A percentile compares a stretch with the other conserved stretches of the same genome.
Conservation (phyloP, 73 alveolate species). For the Effrenium voratum region DNA sequence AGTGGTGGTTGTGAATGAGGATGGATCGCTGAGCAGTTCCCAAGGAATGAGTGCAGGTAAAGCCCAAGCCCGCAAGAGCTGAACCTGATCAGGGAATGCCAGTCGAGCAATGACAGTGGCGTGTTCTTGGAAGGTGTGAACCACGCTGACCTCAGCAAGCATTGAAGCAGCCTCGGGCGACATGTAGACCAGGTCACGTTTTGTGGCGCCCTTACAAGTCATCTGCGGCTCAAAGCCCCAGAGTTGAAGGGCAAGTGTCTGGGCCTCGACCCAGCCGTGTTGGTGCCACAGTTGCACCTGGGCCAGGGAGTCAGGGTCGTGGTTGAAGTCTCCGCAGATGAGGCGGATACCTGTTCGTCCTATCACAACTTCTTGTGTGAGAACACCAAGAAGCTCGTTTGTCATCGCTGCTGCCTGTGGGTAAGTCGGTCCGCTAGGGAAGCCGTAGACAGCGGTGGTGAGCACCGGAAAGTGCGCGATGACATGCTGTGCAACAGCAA, state of each 20-base stretch:
- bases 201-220: constrained; percentile 28
- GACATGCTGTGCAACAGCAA: background rate
- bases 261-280: background rate
- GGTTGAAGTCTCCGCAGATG: constrained; percentile 18
- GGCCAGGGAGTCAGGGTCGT: background rate
- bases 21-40: background rate
- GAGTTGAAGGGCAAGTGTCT: background rate
- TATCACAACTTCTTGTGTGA: background rate
- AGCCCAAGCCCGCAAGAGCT: background rate
- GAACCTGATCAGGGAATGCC: background rate
- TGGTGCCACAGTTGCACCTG: background rate
- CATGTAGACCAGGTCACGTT: background rate
- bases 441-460: background rate
- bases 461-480: background rate
- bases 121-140: background rate
- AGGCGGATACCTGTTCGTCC: background rate
- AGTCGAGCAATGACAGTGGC: background rate
- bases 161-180: background rate
- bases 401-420: constrained; percentile 1
- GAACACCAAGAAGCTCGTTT: background rate
- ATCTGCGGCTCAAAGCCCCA: background rate
- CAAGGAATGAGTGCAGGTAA: background rate
- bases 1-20: background rate
- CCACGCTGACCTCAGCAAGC: background rate
- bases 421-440: background rate